A percentile compares a stretch with the other conserved stretches of the same genome.
phyloP scores from a whole-genome alignment of 352 stramenopile genomes.

The Hyaloperonospora arabidopsidis region DNA sequence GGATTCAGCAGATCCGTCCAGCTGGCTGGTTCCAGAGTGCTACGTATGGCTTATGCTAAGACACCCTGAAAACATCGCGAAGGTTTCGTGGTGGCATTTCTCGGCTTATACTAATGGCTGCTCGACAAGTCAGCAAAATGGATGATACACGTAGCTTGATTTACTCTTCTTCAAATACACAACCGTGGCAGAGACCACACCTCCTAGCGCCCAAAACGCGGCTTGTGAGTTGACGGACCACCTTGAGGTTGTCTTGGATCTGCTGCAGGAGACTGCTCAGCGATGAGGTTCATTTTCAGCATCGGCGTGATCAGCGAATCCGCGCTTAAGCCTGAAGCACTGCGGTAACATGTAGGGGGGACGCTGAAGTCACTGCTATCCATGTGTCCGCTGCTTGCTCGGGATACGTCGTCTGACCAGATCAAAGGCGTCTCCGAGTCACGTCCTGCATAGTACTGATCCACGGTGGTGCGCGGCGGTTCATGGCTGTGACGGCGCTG shows the following conservation, averaged over 20 bases:
- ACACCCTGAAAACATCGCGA: not conserved
- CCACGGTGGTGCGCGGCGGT: slow-evolving; percentile 5
- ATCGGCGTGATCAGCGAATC: slow-evolving; percentile 64
- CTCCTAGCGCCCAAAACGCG: not conserved
- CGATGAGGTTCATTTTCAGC: slow-evolving; percentile 71
- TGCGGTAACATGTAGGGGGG: slow-evolving; percentile 9
- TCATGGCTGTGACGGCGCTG: slow-evolving; percentile 16
- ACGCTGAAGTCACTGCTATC: slow-evolving; percentile 16
- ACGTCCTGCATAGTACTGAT: slow-evolving; percentile 18
- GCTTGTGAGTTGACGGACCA: slow-evolving; percentile 36
- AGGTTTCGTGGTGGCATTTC: slow-evolving; percentile 17
- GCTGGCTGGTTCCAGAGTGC: slow-evolving; percentile 26
- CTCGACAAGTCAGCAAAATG: slow-evolving; percentile 20
- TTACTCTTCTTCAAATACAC: too few species aligned
- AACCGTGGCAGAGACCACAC: too few species aligned
- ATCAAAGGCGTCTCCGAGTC: slow-evolving; percentile 26
- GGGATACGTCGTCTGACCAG: not conserved
- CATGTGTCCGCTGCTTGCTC: not conserved
- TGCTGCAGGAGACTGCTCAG: slow-evolving; percentile 53
- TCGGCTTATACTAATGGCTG: slow-evolving; percentile 20
- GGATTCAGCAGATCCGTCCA: slow-evolving; percentile 18
- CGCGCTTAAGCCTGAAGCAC: slow-evolving; percentile 17
- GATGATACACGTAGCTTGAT: slow-evolving; percentile 19
- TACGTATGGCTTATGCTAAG: slow-evolving; percentile 29
- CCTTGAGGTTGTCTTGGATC: slow-evolving; percentile 51